Evolutionary conservation across 805 yeast species (phyloP).

Genomic region (Kluyveromyces wickerhamii): DNA sequence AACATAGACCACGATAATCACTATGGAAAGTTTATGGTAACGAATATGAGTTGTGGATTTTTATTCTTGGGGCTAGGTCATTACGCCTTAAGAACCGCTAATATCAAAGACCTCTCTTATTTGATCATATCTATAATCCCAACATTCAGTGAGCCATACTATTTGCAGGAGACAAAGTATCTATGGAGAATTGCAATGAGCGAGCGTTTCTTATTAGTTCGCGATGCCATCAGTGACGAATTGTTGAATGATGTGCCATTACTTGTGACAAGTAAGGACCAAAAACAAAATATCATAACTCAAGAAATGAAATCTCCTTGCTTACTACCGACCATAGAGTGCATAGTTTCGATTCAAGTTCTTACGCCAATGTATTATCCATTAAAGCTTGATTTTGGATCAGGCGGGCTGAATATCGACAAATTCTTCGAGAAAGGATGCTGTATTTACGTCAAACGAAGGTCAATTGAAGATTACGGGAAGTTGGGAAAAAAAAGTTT

Average conservation of each 20-base stretch:
- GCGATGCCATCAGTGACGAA: constrained; percentile 56
- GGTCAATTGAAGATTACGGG: constrained; percentile 5
- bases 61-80: constrained; percentile 90
- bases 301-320: constrained; percentile 45
- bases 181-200: constrained; percentile 85
- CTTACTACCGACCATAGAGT: constrained; percentile 51
- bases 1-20: constrained; percentile 21
- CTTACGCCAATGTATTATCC: constrained; percentile 45
- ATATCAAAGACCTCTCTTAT: constrained; percentile 32
- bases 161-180: constrained; percentile 78
- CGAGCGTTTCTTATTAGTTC: constrained; percentile 68
- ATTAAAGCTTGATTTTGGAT: constrained; percentile 34
- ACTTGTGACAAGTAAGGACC: constrained; percentile 37
- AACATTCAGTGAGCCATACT: constrained; percentile 32
- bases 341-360: constrained; percentile 42
- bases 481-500: neutral
- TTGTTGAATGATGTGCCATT: constrained; percentile 42
- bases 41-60: constrained; percentile 79
- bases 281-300: constrained; percentile 6
- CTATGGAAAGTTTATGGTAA: constrained; percentile 70
- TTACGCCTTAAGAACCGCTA: constrained; percentile 61
- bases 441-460: constrained; percentile 20
- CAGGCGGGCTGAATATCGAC: constrained; percentile 15
- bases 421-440: constrained; percentile 25
- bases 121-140: constrained; percentile 76